Evolutionary conservation across 805 yeast species (phyloP).

Genomic region (Ogataea methylovora): DNA sequence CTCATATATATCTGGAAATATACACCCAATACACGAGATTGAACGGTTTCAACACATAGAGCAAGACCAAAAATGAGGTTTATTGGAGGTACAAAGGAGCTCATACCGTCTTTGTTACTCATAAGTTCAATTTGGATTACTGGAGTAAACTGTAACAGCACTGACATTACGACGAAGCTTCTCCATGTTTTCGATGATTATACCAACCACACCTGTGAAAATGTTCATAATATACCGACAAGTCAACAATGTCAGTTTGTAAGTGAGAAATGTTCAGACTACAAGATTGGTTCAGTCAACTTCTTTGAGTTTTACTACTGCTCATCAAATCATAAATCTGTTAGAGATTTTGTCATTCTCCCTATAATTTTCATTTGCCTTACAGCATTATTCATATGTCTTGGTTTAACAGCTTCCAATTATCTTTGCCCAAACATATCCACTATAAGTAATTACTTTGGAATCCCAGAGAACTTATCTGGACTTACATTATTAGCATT

Average conservation of each 20-base stretch:
- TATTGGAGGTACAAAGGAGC: no score
- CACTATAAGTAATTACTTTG: slow-evolving; percentile 53
- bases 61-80: no score
- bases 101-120: no score
- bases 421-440: slow-evolving; percentile 77
- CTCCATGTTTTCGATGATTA: no score
- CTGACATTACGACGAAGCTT: no score
- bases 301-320: slow-evolving; percentile 26
- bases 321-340: slow-evolving; percentile 5
- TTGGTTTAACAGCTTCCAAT: slow-evolving; percentile 81
- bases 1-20: no score
- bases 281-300: slow-evolving; percentile 20
- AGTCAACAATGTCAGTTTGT: slow-evolving; percentile 23
- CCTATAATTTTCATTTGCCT: slow-evolving; percentile 14
- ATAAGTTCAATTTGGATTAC: no score
- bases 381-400: slow-evolving; percentile 44
- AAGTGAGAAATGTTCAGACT: slow-evolving; percentile 16
- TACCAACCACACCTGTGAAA: slow-evolving; percentile 17
- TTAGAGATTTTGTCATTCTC: slow-evolving; percentile 11
- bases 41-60: no score
- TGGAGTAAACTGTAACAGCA: no score
- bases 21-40: no score
- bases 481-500: slow-evolving; percentile 86
- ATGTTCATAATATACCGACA: slow-evolving; percentile 12
- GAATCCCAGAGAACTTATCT: slow-evolving; percentile 71